Evolutionary conservation across 208 protist genomes (phyloP).

Genomic region (Phytomonas francai): DNA sequence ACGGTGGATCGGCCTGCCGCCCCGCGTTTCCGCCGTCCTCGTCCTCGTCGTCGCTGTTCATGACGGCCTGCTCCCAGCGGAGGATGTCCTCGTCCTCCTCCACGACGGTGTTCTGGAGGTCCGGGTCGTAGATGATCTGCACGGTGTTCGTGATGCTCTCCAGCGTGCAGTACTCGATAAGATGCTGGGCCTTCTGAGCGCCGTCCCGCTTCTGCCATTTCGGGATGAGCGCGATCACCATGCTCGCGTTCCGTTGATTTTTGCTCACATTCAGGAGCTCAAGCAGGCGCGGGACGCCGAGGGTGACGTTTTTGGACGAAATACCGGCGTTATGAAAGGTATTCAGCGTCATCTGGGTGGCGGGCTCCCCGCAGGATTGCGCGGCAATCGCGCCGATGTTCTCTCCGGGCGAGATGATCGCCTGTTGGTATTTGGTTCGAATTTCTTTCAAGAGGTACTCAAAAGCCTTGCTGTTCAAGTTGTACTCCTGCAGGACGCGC

Average conservation of each 20-base stretch:
- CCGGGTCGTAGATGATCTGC: conserved; percentile 98
- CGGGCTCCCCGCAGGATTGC: conserved; percentile 99
- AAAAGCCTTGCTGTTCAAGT: conserved; percentile 93
- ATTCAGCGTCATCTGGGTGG: conserved; percentile 99
- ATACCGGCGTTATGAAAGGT: conserved; percentile 99
- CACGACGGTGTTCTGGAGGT: conserved; percentile 89
- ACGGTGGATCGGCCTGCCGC: conserved; percentile 15
- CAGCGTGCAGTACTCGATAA: conserved; percentile 95
- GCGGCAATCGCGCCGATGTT: conserved; percentile 98
- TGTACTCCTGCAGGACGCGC: conserved; percentile 90
- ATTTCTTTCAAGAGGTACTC: conserved; percentile 97
- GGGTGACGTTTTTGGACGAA: conserved; percentile 99
- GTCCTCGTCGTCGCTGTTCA: conserved; percentile 42
- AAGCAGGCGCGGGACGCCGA: conserved; percentile 98
- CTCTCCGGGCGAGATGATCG: conserved; percentile 95
- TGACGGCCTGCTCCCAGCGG: conserved; percentile 49
- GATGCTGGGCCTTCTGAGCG: conserved; percentile 86
- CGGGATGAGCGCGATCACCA: conserved; percentile 90
- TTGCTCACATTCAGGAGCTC: conserved; percentile 99
- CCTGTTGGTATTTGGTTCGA: conserved; percentile 88
- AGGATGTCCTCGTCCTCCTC: conserved; percentile 90
- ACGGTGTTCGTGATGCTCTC: conserved; percentile 82
- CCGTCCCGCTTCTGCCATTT: conserved; percentile 42
- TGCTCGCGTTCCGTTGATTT: conserved; percentile 93
- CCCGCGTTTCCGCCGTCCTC: conserved; percentile 15